Percentiles rank a stretch among this genome's conserved stretches.
Conservation (phyloP, 257 asterid species). For the Avicennia marina region DNA sequence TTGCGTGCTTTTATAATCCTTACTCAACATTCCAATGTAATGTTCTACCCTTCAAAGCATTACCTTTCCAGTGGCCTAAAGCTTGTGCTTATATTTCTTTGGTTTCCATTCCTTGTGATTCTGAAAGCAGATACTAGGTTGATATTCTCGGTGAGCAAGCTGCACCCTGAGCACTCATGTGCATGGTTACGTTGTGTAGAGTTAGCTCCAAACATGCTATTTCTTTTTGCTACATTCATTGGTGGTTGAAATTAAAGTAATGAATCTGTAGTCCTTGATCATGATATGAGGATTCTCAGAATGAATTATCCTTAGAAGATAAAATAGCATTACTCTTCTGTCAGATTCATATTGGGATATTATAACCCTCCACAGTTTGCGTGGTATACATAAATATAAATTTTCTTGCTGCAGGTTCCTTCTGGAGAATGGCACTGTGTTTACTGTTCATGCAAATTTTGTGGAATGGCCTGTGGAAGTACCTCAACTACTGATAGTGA, state of each 20-base stretch:
- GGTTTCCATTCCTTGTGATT: background rate
- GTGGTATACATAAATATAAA: constrained; percentile 9
- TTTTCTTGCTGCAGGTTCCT: constrained; percentile 51
- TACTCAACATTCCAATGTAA: background rate
- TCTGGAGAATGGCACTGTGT: constrained; percentile 87
- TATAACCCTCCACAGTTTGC: background rate
- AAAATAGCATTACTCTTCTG: constrained; percentile 7
- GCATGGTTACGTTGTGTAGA: background rate
- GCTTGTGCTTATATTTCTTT: background rate
- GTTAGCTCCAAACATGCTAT: background rate
- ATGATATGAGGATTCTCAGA: constrained; percentile 6
- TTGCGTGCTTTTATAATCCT: background rate
- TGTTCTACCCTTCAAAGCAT: background rate
- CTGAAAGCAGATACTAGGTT: constrained; percentile 1
- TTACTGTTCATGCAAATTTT: constrained; percentile 89
- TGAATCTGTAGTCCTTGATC: background rate
- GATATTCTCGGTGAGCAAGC: background rate
- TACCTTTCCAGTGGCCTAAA: background rate
- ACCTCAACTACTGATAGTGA: constrained; percentile 32
- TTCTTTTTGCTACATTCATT: background rate
- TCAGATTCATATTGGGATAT: constrained; percentile 7
- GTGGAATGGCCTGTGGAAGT: constrained; percentile 56
- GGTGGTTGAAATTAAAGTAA: background rate
- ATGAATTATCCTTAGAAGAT: constrained; percentile 2
- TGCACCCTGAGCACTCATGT: constrained; percentile 12